Evolutionary conservation across 768 basidiomycete genomes (phyloP), one percentile per base, ranked within the genome.

Genomic region (Auricularia sp.): DNA sequence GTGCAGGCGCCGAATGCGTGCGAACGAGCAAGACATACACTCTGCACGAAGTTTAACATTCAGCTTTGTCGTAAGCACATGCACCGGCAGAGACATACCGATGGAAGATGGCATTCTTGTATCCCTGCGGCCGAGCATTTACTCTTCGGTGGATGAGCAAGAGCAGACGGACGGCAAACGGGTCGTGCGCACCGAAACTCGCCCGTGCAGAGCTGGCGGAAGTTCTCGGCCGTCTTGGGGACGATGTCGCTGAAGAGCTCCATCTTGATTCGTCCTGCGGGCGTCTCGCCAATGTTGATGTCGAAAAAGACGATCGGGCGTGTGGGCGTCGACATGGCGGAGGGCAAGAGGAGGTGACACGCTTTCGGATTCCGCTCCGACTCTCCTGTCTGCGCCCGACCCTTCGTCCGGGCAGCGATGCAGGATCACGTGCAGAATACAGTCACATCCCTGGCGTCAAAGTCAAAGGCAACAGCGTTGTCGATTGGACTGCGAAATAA

Each of bases 201-300:
- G n/a, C 97, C 97, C 2, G 95, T 98, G 73, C 96, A 98, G 34
- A 98, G 79, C 71, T 98, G 96, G 67, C 97, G 82, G 72, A 98
- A 98, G 79, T 98, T 99, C 77, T 99, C 96, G 7, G 94, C 94
- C 2, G 96, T 98, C 72, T 94, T 97, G 63, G 97, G 96, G 1
- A 91, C 93, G 64, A 96, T 87, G 72, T 99, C 97, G 66, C 88
- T 91, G 77, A 96, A 98, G 18, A 99, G 79, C 75, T 99, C 96
- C 87, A 99, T 96, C 78, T 98, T 98, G 69, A 99, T 81, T 37
- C 97, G 79, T 16, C 95, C 96, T 3, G 93, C 93, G 37, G 92
- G 92, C 0, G 94, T 98, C 78, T 98, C 96, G 54, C 97, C 97
- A 61, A 99, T 98, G 61, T 90, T 85, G 66, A 98, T 80, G 73